Evolutionary conservation across 2,329 filamentous ascomycete species (phyloP), one percentile per base, ranked within the genome.

Genomic region (Hymenoscyphus fructigenus): DNA sequence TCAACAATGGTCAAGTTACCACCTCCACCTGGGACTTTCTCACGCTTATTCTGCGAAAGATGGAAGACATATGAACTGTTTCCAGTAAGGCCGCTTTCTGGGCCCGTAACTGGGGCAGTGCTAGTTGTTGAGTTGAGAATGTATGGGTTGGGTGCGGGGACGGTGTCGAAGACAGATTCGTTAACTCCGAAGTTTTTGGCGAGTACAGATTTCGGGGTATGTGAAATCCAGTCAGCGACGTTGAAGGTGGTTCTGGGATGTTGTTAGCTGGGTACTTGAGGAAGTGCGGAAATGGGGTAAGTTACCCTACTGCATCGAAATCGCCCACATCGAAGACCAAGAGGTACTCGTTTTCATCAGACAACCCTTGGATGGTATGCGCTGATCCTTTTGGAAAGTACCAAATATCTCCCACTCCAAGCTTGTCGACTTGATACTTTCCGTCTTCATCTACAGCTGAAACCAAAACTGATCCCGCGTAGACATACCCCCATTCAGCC

Each of bases 141-240:
- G 47, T 53, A 26, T 10, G 47, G 47, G 23, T 53, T 53, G 20
- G 47, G 47, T 23, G 79, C 71, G 0, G 87, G 87, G 26, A 90
- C 78, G 6, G 79, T 80, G 67, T 84, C 79, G 67, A 91, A 90
- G 57, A 88, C 81, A 0, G 82, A 82, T 26, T 82, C 80, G 59
- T 85, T 79, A 23, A 91, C 81, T 26, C 86, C 86, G 68, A 91
- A 90, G 78, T 90, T 91, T 78, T 89, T 90, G 41, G 88, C 87
- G 0, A 91, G 78, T 56, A 91, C 80, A 0, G 80, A 78, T 60
- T 83, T 84, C 0, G 88, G 88, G 0, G 88, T 91, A 72, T 90
- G 88, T 0, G 83, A 78, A 41, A 91, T 80, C 88, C 88, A 91
- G 77, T 91, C 88, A 67, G 88, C 87, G 28, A 91, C 81, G 77